Percentiles rank a stretch among this genome's conserved stretches.
Conservation (phyloP, 768 basidiomycete species). For the Podaxis mareebaensis region DNA sequence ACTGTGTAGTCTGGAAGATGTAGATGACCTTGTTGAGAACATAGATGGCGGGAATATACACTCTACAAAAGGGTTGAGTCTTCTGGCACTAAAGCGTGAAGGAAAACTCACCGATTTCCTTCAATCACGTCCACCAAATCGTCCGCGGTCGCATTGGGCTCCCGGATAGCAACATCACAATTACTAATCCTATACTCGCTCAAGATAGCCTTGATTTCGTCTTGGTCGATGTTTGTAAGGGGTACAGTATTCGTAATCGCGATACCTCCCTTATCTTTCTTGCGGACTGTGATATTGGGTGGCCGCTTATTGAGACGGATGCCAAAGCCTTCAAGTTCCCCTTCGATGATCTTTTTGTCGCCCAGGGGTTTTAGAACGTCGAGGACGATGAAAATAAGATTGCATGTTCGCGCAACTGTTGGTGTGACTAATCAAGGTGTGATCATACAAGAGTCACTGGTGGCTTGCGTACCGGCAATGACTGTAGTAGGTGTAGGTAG, state of each 20-base stretch:
- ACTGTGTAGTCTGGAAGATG: neutral
- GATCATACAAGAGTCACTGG: neutral
- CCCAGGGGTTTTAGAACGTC: conserved; percentile 98
- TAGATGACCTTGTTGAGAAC: conserved; percentile 78
- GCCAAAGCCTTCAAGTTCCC: conserved; percentile 97
- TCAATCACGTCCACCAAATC: conserved; percentile 98
- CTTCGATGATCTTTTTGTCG: conserved; percentile 89
- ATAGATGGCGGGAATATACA: conserved; percentile 92
- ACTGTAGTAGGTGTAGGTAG: conserved; percentile 39
- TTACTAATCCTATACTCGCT: conserved; percentile 92
- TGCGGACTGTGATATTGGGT: conserved; percentile 80
- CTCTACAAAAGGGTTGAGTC: conserved; percentile 43
- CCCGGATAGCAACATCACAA: conserved; percentile 88
- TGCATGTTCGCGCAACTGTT: conserved; percentile 94
- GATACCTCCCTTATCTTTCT: conserved; percentile 90
- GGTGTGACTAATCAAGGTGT: conserved; percentile 14
- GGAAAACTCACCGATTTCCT: conserved; percentile 75
- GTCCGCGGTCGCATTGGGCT: conserved; percentile 90
- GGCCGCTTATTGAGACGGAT: conserved; percentile 95
- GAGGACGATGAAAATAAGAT: conserved; percentile 97
- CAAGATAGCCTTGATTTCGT: conserved; percentile 93
- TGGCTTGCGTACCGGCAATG: conserved; percentile 66
- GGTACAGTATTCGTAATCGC: conserved; percentile 97
- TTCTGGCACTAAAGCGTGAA: neutral
- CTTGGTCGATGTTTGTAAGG: conserved; percentile 91